Evolutionary conservation across 1,139 yeast genomes (phyloP).

Genomic region (Meyerozyma athensensis): DNA sequence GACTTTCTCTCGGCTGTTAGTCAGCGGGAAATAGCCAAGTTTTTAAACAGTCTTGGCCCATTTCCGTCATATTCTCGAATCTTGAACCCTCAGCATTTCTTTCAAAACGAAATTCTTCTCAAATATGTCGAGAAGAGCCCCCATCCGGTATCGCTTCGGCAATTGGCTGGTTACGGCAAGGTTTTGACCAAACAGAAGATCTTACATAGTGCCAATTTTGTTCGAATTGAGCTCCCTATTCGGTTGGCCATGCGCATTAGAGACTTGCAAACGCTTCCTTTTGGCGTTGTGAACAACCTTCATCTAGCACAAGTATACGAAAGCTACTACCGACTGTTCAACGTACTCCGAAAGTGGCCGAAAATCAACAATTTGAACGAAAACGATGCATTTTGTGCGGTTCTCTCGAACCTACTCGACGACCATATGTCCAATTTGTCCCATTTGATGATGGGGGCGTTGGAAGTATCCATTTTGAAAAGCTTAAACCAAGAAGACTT

Average conservation of each 20-base stretch:
- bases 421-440: slow-evolving; percentile 79
- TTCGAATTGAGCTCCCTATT: slow-evolving; percentile 76
- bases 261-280: slow-evolving; percentile 79
- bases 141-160: slow-evolving; percentile 83
- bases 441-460: slow-evolving; percentile 87
- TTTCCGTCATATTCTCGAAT: slow-evolving; percentile 42
- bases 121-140: slow-evolving; percentile 65
- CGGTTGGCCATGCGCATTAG: slow-evolving; percentile 76
- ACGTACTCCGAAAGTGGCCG: slow-evolving; percentile 72
- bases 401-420: slow-evolving; percentile 61
- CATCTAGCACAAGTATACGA: slow-evolving; percentile 87
- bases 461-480: slow-evolving; percentile 68
- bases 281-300: slow-evolving; percentile 76
- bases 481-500: slow-evolving; percentile 58
- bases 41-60: slow-evolving; percentile 38
- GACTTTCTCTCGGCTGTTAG: slow-evolving; percentile 23
- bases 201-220: slow-evolving; percentile 80
- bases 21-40: slow-evolving; percentile 38
- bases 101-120: slow-evolving; percentile 73
- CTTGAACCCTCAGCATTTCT: slow-evolving; percentile 69
- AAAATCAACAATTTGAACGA: slow-evolving; percentile 64
- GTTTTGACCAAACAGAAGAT: slow-evolving; percentile 74
- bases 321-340: slow-evolving; percentile 81
- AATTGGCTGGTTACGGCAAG: slow-evolving; percentile 85
- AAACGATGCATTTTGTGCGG: slow-evolving; percentile 65